These are phyloP conservation scores for Cadophora gregata DNA, from an alignment of 2,329 filamentous ascomycete species.

Conservation along the genomic window DNA sequence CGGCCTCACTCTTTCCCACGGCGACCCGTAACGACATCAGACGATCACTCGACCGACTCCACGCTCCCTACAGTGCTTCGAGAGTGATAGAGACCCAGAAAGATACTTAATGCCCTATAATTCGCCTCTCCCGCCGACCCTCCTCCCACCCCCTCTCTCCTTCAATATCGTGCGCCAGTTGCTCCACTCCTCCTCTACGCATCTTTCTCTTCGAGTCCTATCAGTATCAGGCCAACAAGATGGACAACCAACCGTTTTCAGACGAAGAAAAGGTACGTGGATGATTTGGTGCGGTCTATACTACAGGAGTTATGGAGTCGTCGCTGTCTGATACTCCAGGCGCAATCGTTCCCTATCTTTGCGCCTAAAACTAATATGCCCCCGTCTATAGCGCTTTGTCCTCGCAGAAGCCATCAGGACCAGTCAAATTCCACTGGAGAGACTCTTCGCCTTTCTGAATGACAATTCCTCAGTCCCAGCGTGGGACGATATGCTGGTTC, in stretches of 20 bases:
- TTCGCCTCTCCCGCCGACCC: slow-evolving; percentile 30
- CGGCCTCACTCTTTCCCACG: slow-evolving; percentile 33
- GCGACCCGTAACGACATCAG: slow-evolving; percentile 19
- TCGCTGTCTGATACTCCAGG: slow-evolving; percentile 30
- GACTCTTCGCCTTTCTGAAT: slow-evolving; percentile 50
- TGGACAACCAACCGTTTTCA: slow-evolving; percentile 38
- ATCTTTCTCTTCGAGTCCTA: slow-evolving; percentile 4
- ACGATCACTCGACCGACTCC: slow-evolving; percentile 18
- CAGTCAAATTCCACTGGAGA: slow-evolving; percentile 50
- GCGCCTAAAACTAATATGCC: slow-evolving; percentile 37
- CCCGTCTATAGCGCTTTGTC: slow-evolving; percentile 46
- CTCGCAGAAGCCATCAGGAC: slow-evolving; percentile 59
- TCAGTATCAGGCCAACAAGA: slow-evolving; percentile 25
- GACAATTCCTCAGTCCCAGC: slow-evolving; percentile 51
- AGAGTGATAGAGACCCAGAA: slow-evolving; percentile 28
- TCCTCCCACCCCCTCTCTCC: slow-evolving; percentile 31
- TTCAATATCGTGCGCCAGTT: slow-evolving; percentile 26
- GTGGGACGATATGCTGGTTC: slow-evolving; percentile 56
- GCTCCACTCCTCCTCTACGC: slow-evolving; percentile 15
- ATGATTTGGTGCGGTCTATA: background rate
- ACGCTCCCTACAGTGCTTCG: slow-evolving; percentile 30
- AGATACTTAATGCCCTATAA: slow-evolving; percentile 40
- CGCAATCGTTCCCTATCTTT: slow-evolving; percentile 26
- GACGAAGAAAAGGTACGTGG: slow-evolving; percentile 44
- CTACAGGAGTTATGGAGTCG: slow-evolving; percentile 11